A percentile compares a stretch with the other conserved stretches of the same genome.
These are phyloP conservation scores for Rhizopogon vulgaris DNA, from an alignment of 768 basidiomycete species.

Conservation along the genomic window DNA sequence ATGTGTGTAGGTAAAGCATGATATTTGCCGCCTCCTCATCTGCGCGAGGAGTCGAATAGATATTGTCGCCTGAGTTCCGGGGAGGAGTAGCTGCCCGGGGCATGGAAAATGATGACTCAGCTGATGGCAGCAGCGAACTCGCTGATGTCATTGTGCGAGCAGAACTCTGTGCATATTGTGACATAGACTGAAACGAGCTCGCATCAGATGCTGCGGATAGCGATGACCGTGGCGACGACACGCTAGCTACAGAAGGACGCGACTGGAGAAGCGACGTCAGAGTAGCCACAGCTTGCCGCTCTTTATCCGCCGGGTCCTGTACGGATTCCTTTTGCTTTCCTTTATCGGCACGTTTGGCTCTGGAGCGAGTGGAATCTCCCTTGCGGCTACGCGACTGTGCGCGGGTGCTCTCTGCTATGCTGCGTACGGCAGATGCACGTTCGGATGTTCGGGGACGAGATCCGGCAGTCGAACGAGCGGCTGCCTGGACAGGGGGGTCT, in stretches of 20 bases:
- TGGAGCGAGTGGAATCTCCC: constrained; percentile 31
- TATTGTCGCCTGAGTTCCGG: constrained; percentile 23
- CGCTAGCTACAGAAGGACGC: constrained; percentile 54
- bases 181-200: constrained; percentile 54
- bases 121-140: constrained; percentile 32
- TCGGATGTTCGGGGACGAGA: constrained; percentile 19
- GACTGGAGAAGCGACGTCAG: constrained; percentile 68
- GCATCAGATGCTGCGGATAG: constrained; percentile 62
- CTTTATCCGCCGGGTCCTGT: constrained; percentile 41
- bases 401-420: constrained; percentile 42
- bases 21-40: constrained; percentile 83
- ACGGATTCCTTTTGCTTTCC: constrained; percentile 41
- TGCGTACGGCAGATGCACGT: constrained; percentile 24
- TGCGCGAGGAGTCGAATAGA: constrained; percentile 46
- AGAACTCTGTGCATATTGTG: constrained; percentile 65
- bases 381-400: constrained; percentile 38
- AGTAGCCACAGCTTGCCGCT: constrained; percentile 81
- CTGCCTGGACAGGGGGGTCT: constrained; percentile 58
- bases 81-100: constrained; percentile 32
- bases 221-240: constrained; percentile 67
- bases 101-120: constrained; percentile 32
- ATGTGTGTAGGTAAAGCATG: constrained; percentile 80
- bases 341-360: constrained; percentile 35
- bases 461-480: constrained; percentile 31
- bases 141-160: constrained; percentile 43